phyloP scores from a whole-genome alignment of 2,329 filamentous ascomycete genomes.

The Pyricularia pennisetigena region DNA sequence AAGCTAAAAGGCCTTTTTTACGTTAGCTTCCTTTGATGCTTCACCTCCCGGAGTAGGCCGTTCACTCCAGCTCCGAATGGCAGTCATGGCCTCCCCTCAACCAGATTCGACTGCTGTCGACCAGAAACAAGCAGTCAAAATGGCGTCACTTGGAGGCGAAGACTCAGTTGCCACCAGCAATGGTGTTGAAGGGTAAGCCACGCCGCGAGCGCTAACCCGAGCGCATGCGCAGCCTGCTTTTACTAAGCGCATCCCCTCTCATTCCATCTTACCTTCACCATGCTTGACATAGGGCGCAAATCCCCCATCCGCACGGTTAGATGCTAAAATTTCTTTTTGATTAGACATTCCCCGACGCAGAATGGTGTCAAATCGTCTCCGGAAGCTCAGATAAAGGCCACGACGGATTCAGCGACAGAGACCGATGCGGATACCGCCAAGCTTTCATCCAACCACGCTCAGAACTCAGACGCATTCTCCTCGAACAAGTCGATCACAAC shows the following conservation, averaged over 20 bases:
- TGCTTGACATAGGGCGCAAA: neutral
- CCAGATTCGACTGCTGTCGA: constrained; percentile 31
- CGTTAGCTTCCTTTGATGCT: constrained; percentile 23
- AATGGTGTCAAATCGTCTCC: constrained; percentile 4
- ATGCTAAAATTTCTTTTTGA: neutral
- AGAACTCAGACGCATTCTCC: constrained; percentile 16
- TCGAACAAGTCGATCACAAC: constrained; percentile 13
- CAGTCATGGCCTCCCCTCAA: constrained; percentile 42
- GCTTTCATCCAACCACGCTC: constrained; percentile 8
- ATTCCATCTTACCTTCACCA: neutral
- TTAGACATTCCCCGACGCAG: neutral
- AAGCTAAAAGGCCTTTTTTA: neutral
- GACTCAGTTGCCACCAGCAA: constrained; percentile 13
- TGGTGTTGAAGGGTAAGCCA: constrained; percentile 48
- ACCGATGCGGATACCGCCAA: neutral
- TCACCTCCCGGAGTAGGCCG: constrained; percentile 14
- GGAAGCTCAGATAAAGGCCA: neutral
- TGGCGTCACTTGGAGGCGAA: constrained; percentile 38
- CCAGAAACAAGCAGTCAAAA: constrained; percentile 38
- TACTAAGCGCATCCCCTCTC: neutral
- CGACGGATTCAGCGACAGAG: neutral
- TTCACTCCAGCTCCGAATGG: constrained; percentile 27
- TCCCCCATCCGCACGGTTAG: neutral
- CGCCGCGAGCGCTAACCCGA: neutral
- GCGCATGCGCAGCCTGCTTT: neutral